phyloP scores from a whole-genome alignment of 2,329 filamentous ascomycete species.

The Stemphylium vesicarium region DNA sequence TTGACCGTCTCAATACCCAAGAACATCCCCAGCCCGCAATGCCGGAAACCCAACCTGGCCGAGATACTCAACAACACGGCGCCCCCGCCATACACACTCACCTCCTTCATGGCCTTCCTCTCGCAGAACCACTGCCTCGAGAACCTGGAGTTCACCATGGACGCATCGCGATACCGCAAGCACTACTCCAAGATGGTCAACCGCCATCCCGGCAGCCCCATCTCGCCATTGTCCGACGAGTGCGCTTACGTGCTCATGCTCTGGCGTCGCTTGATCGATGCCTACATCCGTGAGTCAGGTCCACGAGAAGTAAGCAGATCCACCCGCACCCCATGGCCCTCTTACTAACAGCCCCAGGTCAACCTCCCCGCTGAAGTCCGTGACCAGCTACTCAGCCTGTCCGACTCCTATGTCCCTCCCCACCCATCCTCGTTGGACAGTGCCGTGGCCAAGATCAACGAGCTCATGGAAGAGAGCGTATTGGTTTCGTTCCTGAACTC shows the following conservation, averaged over 20 bases:
- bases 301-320: conserved; percentile 42
- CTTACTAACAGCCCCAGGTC: conserved; percentile 39
- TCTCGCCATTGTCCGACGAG: conserved; percentile 62
- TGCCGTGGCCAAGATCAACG: conserved; percentile 86
- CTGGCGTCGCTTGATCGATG: conserved; percentile 87
- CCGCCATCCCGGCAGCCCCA: conserved; percentile 53
- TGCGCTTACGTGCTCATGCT: conserved; percentile 75
- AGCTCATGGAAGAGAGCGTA: conserved; percentile 97
- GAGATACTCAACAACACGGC: conserved; percentile 90
- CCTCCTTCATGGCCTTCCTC: conserved; percentile 93
- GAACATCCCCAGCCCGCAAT: conserved; percentile 56
- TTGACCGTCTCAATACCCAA: conserved; percentile 59
- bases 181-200: conserved; percentile 67
- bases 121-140: conserved; percentile 98
- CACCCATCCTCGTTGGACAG: conserved; percentile 78
- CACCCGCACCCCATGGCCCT: not conserved
- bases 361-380: conserved; percentile 88
- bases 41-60: conserved; percentile 73
- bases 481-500: conserved; percentile 88
- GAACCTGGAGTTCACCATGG: conserved; percentile 95
- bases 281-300: conserved; percentile 70
- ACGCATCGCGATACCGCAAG: conserved; percentile 82
- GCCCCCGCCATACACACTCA: conserved; percentile 85
- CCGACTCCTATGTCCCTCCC: conserved; percentile 67
- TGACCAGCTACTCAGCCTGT: conserved; percentile 74